Evolutionary conservation across 2,329 filamentous ascomycete genomes (phyloP), one percentile per base, ranked within the genome.

Genomic region (Cladorrhinum sp.): DNA sequence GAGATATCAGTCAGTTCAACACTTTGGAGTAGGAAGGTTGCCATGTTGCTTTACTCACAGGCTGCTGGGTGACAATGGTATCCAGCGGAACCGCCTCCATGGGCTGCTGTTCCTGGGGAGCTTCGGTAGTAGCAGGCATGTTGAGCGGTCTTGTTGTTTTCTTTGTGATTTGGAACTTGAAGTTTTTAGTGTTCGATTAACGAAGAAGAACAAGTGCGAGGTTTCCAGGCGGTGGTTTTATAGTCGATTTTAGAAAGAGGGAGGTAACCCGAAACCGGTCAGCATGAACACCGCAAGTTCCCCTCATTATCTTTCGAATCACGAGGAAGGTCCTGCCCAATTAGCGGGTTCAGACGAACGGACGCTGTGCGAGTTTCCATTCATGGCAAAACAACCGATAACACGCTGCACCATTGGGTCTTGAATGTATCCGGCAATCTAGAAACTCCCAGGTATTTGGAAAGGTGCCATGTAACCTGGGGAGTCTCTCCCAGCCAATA

Each of bases 51-150:
- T 24, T 16, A 64, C 70, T 48, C 64, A 73, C 71, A 6, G 71
- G 71, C 62, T 73, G 71, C 64, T 72, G 68, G 10, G 69, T 67
- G 64, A 73, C 59, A 32, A 69, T 62, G 16, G 54, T 62, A 58
- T 55, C 62, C 8, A 65, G 63, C 13, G 64, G 57, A 25, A 58
- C 38, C 41, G 63, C 68, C 57, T 71, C 68, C 71, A 73, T 73
- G 53, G 71, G 66, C 65, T 67, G 68, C 64, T 72, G 70, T 62
- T 71, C 69, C 58, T 66, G 60, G 27, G 69, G 70, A 41, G 56
- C 59, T 10, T 65, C 56, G 38, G 50, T 49, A 16, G 22, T 50
- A 64, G 69, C 63, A 66, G 71, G 70, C 71, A 73, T 73, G 41
- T 65, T 69, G 65, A 51, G 7, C 18, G 7, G 16, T 45, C 41